Evolutionary conservation across 2,329 filamentous ascomycete genomes (phyloP).

Genomic region (Aspergillus pseudonomiae): DNA sequence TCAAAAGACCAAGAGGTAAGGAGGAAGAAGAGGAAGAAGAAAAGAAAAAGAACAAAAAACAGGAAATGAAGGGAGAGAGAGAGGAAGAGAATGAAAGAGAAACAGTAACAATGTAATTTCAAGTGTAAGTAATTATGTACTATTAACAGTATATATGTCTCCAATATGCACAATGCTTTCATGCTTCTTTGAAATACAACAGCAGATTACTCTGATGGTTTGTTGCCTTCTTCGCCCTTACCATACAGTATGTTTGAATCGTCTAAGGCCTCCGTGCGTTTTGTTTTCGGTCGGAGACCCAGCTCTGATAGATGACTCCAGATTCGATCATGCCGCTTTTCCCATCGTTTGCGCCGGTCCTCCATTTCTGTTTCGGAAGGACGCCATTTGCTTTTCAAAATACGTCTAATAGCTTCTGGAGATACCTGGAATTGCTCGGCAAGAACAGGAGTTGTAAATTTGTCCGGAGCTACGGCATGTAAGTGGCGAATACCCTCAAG

Average conservation of each 20-base stretch:
- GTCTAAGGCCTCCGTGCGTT: constrained; percentile 32
- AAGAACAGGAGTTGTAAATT: constrained; percentile 74
- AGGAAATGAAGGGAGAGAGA: too few relatives aligned
- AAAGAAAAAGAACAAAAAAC: background rate
- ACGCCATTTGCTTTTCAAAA: constrained; percentile 65
- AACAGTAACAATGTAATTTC: background rate
- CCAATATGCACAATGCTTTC: background rate
- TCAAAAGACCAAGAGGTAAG: too few relatives aligned
- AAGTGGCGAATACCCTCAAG: constrained; percentile 86
- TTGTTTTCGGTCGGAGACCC: constrained; percentile 61
- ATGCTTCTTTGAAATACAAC: background rate
- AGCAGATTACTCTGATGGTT: background rate
- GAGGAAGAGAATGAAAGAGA: background rate
- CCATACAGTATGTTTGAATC: constrained; percentile 33
- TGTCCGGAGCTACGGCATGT: constrained; percentile 73
- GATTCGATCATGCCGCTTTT: constrained; percentile 48
- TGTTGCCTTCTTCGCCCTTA: constrained; percentile 7
- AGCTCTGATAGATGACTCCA: constrained; percentile 51
- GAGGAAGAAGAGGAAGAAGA: background rate
- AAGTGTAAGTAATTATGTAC: background rate
- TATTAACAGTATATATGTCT: background rate
- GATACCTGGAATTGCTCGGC: constrained; percentile 83
- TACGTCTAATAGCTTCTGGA: constrained; percentile 81
- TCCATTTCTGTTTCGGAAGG: constrained; percentile 43
- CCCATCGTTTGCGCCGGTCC: constrained; percentile 47